phyloP scores from a whole-genome alignment of 805 yeast species.

The Myxozyma neotropica region DNA sequence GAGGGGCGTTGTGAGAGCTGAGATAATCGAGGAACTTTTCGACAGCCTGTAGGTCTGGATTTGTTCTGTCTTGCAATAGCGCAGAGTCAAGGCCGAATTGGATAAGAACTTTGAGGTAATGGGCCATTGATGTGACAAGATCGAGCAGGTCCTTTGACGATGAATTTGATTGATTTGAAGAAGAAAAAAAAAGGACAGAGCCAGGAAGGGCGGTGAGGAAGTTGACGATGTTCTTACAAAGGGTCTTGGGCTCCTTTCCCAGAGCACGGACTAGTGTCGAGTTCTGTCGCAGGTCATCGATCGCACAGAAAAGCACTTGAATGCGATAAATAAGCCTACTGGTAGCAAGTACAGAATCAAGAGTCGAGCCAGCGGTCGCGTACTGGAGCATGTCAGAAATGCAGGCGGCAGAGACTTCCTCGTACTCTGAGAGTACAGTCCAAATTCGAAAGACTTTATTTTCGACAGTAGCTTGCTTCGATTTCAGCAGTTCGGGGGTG shows the following conservation, averaged over 20 bases:
- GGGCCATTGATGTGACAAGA: constrained; percentile 88
- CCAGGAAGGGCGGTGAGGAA: constrained; percentile 82
- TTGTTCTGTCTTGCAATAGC: constrained; percentile 58
- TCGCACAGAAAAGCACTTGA: constrained; percentile 74
- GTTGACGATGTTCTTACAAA: constrained; percentile 87
- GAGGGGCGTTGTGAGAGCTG: constrained; percentile 38
- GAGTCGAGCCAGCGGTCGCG: constrained; percentile 73
- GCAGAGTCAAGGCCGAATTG: constrained; percentile 80
- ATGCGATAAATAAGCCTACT: constrained; percentile 72
- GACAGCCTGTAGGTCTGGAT: constrained; percentile 61
- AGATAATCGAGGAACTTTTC: constrained; percentile 63
- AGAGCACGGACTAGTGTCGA: constrained; percentile 13
- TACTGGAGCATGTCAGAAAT: constrained; percentile 88
- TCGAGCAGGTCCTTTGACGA: constrained; percentile 55
- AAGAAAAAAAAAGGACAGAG: constrained; percentile 39
- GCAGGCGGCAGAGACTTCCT: constrained; percentile 85
- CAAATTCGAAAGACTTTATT: constrained; percentile 66
- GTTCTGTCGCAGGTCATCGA: constrained; percentile 51
- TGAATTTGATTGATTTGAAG: not conserved
- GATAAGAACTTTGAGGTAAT: constrained; percentile 81
- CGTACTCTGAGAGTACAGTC: constrained; percentile 84
- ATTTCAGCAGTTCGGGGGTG: constrained; percentile 50
- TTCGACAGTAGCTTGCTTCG: constrained; percentile 67
- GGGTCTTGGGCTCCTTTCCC: constrained; percentile 71
- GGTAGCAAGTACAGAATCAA: constrained; percentile 67